A percentile compares a stretch with the other conserved stretches of the same genome.
Evolutionary conservation across 1,284 basidiomycete genomes (phyloP).

Genomic region (Takashimella koratensis): DNA sequence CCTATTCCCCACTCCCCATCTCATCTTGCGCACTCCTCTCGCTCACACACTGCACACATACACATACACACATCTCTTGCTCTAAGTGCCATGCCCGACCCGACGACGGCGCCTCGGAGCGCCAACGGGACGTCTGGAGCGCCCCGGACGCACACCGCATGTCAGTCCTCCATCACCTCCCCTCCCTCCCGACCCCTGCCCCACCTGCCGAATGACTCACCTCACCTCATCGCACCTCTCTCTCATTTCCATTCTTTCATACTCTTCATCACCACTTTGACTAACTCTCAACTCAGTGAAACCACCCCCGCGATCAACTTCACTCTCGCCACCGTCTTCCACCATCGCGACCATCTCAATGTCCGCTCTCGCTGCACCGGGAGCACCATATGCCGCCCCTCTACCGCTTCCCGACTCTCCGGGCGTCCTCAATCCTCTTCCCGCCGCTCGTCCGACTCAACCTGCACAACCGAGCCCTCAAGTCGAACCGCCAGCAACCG

Average conservation of each 20-base stretch:
- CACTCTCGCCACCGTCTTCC: neutral
- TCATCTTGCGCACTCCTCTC: neutral
- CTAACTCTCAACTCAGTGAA: neutral
- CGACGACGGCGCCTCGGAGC: neutral
- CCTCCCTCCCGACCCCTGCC: neutral
- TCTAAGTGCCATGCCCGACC: neutral
- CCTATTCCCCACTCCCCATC: neutral
- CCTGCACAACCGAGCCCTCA: neutral
- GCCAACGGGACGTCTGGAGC: neutral
- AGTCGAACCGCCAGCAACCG: neutral
- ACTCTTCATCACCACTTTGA: neutral
- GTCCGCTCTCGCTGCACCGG: neutral
- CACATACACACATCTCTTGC: neutral
- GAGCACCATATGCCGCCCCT: neutral
- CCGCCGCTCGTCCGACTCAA: neutral
- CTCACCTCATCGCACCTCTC: neutral
- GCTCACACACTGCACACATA: neutral
- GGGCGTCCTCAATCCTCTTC: too few relatives aligned
- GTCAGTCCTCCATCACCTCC: neutral
- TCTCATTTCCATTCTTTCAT: neutral
- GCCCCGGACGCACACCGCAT: neutral
- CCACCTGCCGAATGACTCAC: neutral
- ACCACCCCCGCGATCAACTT: neutral
- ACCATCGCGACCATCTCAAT: neutral
- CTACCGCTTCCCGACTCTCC: neutral